Base-by-base conservation (phyloP, 768 basidiomycete genomes). In the Rhizopogon sp. region DNA sequence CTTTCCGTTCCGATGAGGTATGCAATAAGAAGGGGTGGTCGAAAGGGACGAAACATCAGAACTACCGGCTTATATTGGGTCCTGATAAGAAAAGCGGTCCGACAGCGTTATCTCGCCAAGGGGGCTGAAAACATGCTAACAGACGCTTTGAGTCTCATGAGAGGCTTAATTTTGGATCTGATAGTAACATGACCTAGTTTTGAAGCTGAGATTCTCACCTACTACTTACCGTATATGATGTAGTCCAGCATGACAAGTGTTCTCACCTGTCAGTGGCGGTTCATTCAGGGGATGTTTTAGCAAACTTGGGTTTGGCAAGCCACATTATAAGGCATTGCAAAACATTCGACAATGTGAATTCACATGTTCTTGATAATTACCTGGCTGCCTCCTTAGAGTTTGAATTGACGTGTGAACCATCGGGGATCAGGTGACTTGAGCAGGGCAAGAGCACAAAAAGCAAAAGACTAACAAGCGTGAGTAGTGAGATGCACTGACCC, bases 21-120 rank as follows among this genome's bases (percentile, higher is more conserved):
- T 14, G 53, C 8, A 39, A 31, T 9, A 37, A 39, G 49, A 35
- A 42, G 17, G 11, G 50, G 14, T 6, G 20, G 37, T 54, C n/a
- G 33, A 54, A 52, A 28, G 14, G 54, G 53, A 16, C 3, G 9
- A 7, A 28, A 20, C 9, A 40, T 13, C 17, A 31, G n/a, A 40
- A 39, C 39, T n/a, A 28, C 6, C 29, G 29, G 35, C 43, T 53
- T 53, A 50, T 53, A 53, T 31, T 29, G 20, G 35, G 8, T 29
- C 17, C 14, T 22, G 54, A 55, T 55, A 55, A 55, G 54, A 31
- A 22, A 13, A 28, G 9, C 54, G 39, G 47, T 17, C 54, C 54
- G 35, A 25, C 50, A 16, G 39, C 54, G 39, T 31, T 22, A 55
- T 55, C 11, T 35, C 13, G 49, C 33, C 35, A 52, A 22, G 50